A percentile compares a stretch with the other conserved stretches of the same genome.
Evolutionary conservation across 1,284 basidiomycete genomes (phyloP).

Genomic region (Sanghuangporus weigelae): DNA sequence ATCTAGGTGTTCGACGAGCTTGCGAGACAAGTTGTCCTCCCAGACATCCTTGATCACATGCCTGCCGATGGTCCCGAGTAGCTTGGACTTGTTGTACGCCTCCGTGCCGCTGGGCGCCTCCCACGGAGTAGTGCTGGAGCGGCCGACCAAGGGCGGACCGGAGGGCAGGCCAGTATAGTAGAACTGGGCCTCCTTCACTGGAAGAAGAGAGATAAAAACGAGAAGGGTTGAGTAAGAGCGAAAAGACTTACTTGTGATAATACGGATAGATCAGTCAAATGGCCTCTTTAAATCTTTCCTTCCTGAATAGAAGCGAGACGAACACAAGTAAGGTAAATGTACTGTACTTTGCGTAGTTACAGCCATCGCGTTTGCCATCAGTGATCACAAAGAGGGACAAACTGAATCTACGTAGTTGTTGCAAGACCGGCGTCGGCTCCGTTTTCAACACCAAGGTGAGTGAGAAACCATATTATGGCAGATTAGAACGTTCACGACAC

Average conservation of each 20-base stretch:
- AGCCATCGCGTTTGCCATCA: too few relatives aligned
- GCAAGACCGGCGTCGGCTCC: too few relatives aligned
- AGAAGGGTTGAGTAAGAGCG: neutral
- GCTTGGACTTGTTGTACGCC: conserved; percentile 25
- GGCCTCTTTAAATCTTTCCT: too few relatives aligned
- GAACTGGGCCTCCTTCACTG: neutral
- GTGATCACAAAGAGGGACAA: too few relatives aligned
- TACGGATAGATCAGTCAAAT: too few relatives aligned
- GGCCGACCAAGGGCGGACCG: conserved; percentile 25
- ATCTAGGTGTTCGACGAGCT: conserved; percentile 15
- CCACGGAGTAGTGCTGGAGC: conserved; percentile 26
- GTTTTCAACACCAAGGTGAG: too few relatives aligned
- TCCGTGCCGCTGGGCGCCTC: conserved; percentile 24
- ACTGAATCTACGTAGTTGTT: too few relatives aligned
- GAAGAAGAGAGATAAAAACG: neutral
- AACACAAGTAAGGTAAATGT: too few relatives aligned
- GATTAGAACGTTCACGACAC: too few relatives aligned
- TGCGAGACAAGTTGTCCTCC: conserved; percentile 23
- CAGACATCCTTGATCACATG: conserved; percentile 24
- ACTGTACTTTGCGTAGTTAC: too few relatives aligned
- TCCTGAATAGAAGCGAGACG: too few relatives aligned
- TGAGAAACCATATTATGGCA: too few relatives aligned
- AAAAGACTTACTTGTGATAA: neutral
- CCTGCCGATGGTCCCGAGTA: conserved; percentile 20
- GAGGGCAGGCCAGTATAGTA: conserved; percentile 27